Evolutionary conservation across 192 early-diverging fungal genomes (phyloP).

Genomic region (Chytriomyces sp.): DNA sequence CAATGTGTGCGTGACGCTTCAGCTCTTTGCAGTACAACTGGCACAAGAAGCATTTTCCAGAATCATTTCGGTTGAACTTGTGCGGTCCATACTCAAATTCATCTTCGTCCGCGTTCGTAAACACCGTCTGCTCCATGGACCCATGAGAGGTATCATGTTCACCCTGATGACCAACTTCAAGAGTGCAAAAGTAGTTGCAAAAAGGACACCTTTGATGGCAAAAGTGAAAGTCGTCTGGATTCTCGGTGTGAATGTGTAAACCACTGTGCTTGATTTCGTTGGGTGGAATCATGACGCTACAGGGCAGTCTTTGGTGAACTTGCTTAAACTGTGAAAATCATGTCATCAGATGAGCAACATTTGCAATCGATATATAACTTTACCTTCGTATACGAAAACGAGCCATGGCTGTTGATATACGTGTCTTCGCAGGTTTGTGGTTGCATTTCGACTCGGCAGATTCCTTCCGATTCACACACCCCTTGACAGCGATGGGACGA

Average conservation of each 20-base stretch:
- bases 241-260: slow-evolving; percentile 31
- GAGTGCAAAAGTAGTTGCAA: slow-evolving; percentile 10
- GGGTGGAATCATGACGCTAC: slow-evolving; percentile 44
- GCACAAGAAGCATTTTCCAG: slow-evolving; percentile 41
- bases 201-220: slow-evolving; percentile 40
- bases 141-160: slow-evolving; percentile 45
- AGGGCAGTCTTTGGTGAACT: slow-evolving; percentile 29
- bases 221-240: slow-evolving; percentile 32
- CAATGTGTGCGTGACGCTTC: slow-evolving; percentile 44
- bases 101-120: slow-evolving; percentile 39
- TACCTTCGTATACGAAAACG: slow-evolving; percentile 29
- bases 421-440: slow-evolving; percentile 10
- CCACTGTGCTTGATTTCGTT: slow-evolving; percentile 40
- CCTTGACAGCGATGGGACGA: slow-evolving; percentile 17
- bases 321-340: slow-evolving; percentile 26
- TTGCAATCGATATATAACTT: background rate
- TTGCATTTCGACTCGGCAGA: slow-evolving; percentile 43
- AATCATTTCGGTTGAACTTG: slow-evolving; percentile 42
- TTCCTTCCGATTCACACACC: slow-evolving; percentile 41
- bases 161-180: background rate
- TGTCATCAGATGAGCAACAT: background rate
- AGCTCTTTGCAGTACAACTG: slow-evolving; percentile 41
- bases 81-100: slow-evolving; percentile 32
- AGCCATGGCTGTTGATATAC: background rate
- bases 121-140: slow-evolving; percentile 46